A percentile compares a stretch with the other conserved stretches of the same genome.
These are phyloP conservation scores for Aegilops umbellulata DNA, from an alignment of 176 grass and related monocot genomes.

Conservation along the genomic window DNA sequence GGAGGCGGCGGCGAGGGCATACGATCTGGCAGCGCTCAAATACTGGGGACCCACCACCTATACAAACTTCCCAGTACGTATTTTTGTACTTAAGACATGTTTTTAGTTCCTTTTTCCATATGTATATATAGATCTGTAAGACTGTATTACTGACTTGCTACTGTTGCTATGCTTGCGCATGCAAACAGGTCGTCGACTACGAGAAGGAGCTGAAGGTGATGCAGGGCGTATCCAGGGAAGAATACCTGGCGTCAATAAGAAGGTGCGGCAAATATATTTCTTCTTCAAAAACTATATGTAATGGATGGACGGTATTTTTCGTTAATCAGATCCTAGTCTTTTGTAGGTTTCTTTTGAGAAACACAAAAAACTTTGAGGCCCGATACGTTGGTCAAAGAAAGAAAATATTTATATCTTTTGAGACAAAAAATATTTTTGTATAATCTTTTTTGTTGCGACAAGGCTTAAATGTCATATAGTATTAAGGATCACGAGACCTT, in stretches of 20 bases:
- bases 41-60: conserved; percentile 67
- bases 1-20: conserved; percentile 68
- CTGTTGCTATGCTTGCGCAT: background rate
- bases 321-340: no score
- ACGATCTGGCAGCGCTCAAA: conserved; percentile 68
- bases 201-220: conserved; percentile 69
- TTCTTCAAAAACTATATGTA: no score
- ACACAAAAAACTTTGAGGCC: no score
- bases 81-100: background rate
- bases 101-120: background rate
- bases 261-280: conserved; percentile 24
- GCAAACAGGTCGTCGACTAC: conserved; percentile 50
- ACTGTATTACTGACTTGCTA: background rate
- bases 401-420: no score
- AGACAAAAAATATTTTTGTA: no score
- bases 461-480: no score
- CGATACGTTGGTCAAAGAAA: no score
- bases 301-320: no score
- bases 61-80: conserved; percentile 60
- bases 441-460: no score
- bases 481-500: no score
- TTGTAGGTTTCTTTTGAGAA: no score
- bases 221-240: conserved; percentile 61
- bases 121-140: background rate
- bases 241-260: conserved; percentile 69